These are phyloP conservation scores for Orbilia ellipsospora DNA, from an alignment of 2,329 filamentous ascomycete species.

Conservation along the genomic window DNA sequence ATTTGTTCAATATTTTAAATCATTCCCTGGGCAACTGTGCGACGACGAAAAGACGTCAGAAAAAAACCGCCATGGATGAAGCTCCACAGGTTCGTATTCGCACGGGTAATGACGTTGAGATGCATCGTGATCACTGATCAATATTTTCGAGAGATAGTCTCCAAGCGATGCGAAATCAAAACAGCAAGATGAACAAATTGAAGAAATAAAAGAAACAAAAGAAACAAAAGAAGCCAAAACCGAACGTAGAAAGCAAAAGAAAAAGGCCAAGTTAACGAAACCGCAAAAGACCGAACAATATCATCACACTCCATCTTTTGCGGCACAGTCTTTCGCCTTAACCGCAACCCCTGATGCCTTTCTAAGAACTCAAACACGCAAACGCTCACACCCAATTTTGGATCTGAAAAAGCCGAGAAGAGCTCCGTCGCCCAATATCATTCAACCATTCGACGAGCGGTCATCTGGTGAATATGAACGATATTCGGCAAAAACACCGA, in stretches of 20 bases:
- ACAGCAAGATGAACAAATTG: slow-evolving; percentile 15
- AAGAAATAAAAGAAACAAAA: slow-evolving; percentile 6
- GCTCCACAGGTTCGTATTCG: slow-evolving; percentile 32
- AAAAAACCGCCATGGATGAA: slow-evolving; percentile 29
- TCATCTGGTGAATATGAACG: slow-evolving; percentile 52
- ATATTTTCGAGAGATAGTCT: slow-evolving; percentile 21
- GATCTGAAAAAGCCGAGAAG: slow-evolving; percentile 31
- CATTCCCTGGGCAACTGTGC: slow-evolving; percentile 29
- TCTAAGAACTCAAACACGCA: slow-evolving; percentile 36
- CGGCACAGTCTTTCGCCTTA: slow-evolving; percentile 45
- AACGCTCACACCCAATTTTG: slow-evolving; percentile 26
- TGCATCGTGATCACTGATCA: slow-evolving; percentile 16
- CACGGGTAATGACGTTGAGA: slow-evolving; percentile 5
- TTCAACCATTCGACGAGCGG: slow-evolving; percentile 40
- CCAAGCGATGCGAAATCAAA: slow-evolving; percentile 1
- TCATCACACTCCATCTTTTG: slow-evolving; percentile 45
- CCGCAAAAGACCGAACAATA: slow-evolving; percentile 32
- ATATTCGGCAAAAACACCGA: slow-evolving; percentile 22
- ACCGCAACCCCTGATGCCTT: slow-evolving; percentile 48
- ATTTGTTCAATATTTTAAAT: slow-evolving; percentile 44
- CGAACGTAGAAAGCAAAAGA: slow-evolving; percentile 33
- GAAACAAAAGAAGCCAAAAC: neutral
- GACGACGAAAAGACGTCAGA: neutral
- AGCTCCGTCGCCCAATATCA: slow-evolving; percentile 8
- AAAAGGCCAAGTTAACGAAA: slow-evolving; percentile 37